Base-by-base conservation (phyloP, 1,284 basidiomycete species). In the Anthracocystis walkeri region DNA sequence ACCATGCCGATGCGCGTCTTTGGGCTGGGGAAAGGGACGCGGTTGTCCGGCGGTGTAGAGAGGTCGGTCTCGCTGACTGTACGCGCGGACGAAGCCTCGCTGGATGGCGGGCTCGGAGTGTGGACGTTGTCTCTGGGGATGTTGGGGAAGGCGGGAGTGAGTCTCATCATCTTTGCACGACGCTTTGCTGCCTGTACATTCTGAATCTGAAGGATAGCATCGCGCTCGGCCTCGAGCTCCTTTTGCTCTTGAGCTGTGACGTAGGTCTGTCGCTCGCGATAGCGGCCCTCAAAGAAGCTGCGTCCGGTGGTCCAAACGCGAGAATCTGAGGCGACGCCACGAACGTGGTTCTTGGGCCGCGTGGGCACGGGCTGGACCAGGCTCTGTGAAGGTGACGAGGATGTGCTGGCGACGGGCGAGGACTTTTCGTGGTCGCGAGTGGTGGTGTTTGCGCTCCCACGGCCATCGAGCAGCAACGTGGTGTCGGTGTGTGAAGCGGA, bases 141-240 rank as follows among this genome's bases (percentile, higher is more conserved):
- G 18, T 20, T 25, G 14, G 74, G 42, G 55, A 64, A 77, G 16
- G 79, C 79, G 7, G 79, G 79, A 2, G 79, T 81, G 50, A 81
- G 65, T 21, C 79, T 73, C 75, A 77, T 77, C 51, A 81, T 60
- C 56, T 66, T 71, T 33, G 75, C 77, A 20, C 79, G 57, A 41
- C 79, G 70, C 44, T 74, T 79, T 31, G 71, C 70, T 11, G 77
- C 71, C 53, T 79, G 77, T 5, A 55, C 74, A 18, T 64, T 59
- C 51, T 75, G 74, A 20, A 79, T 72, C 60, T 70, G 66, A 12
- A 49, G 57, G 44, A 74, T 60, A 16, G 70, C 60, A 21, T 73
- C 66, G 48, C 71, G 66, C 42, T 77, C 66, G 2, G 58, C 67
- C 21, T 67, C 60, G 38, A 67, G 51, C 38, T 73, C 59, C 53